Percentiles rank a stretch among this genome's conserved stretches.
These are phyloP conservation scores for Nitzschia putrida DNA, from an alignment of 108 stramenopile genomes.

Conservation along the genomic window DNA sequence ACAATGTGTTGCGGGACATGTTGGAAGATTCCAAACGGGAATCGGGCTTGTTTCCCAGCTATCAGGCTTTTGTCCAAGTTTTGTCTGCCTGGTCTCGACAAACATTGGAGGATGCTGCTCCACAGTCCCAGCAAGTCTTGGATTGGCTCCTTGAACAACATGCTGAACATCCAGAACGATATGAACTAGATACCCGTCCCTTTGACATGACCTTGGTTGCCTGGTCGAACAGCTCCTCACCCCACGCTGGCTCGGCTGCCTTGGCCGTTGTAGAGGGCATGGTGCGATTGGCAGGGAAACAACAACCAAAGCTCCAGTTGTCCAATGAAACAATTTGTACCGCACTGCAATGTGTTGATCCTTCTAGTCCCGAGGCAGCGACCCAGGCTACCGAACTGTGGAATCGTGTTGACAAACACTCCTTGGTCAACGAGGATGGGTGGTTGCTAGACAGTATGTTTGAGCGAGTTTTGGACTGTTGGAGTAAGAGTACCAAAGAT, in stretches of 20 bases:
- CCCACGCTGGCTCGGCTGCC: constrained; percentile 5
- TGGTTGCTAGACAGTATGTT: neutral
- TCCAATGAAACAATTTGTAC: constrained; percentile 16
- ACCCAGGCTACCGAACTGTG: neutral
- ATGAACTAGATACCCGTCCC: constrained; percentile 21
- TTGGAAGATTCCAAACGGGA: constrained; percentile 9
- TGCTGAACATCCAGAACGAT: neutral
- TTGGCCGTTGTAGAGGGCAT: constrained; percentile 9
- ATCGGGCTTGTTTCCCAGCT: constrained; percentile 16
- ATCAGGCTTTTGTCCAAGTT: constrained; percentile 28
- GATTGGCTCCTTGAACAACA: constrained; percentile 16
- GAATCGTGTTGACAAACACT: neutral
- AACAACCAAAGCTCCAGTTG: neutral
- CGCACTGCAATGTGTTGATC: constrained; percentile 11
- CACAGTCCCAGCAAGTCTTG: constrained; percentile 21
- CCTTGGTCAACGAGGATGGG: neutral
- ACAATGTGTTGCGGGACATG: constrained; percentile 26
- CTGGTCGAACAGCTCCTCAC: constrained; percentile 2
- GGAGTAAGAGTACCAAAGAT: neutral
- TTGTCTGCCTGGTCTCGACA: constrained; percentile 23
- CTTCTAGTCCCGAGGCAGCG: neutral
- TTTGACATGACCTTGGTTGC: constrained; percentile 21
- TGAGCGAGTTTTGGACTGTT: neutral
- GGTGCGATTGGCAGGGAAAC: neutral
- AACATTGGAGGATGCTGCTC: neutral